Conservation (phyloP, 345 rosid genomes). For the Salix caprea region DNA sequence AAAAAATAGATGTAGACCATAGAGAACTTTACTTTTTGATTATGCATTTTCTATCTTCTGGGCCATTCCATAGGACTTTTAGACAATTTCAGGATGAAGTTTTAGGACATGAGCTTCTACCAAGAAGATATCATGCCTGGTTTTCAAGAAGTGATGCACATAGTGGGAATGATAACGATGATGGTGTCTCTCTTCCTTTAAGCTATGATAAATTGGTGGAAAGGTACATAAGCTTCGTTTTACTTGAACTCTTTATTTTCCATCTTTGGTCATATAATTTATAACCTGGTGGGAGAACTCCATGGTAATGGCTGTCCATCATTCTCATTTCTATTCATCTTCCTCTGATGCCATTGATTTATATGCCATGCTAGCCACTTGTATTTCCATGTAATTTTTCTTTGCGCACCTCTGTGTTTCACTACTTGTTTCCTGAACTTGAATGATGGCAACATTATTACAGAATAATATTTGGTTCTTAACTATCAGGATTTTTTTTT, state of each 20-base stretch:
- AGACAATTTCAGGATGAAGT: constrained; percentile 61
- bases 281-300: neutral
- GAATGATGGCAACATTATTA: neutral
- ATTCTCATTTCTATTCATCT: neutral
- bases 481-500: no score
- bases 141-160: constrained; percentile 63
- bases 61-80: constrained; percentile 72
- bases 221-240: constrained; percentile 41
- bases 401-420: neutral
- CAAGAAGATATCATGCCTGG: constrained; percentile 95
- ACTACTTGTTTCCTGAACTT: neutral
- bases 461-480: neutral
- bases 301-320: neutral
- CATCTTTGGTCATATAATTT: neutral
- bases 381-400: neutral
- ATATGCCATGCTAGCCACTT: neutral
- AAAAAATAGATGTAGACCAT: constrained; percentile 58
- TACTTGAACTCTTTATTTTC: neutral
- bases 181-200: constrained; percentile 76
- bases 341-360: neutral
- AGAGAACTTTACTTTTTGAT: constrained; percentile 88
- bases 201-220: constrained; percentile 58
- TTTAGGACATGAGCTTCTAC: constrained; percentile 77
- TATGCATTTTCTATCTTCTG: constrained; percentile 78
- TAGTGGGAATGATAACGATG: constrained; percentile 49